Conservation (phyloP, 768 basidiomycete genomes). For the Pilatotrama ljubarskyi region DNA sequence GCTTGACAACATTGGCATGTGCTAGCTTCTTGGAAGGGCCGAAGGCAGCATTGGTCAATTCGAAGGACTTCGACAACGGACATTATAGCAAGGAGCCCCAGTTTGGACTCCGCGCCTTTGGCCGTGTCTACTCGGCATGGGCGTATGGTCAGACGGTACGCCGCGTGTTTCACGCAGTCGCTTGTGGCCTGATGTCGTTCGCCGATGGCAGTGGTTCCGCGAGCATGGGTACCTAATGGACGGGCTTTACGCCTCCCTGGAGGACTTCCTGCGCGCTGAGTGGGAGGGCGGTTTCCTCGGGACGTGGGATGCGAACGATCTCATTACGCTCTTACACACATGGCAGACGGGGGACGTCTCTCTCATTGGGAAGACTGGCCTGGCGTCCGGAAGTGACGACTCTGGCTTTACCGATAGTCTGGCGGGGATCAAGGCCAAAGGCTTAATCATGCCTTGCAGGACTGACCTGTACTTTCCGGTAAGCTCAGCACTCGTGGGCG, state of each 20-base stretch:
- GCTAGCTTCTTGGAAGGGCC: conserved; percentile 61
- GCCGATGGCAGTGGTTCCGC: conserved; percentile 54
- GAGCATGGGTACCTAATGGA: conserved; percentile 44
- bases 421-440: conserved; percentile 47
- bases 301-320: conserved; percentile 39
- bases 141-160: conserved; percentile 56
- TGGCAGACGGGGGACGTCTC: conserved; percentile 56
- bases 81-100: conserved; percentile 51
- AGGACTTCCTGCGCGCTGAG: conserved; percentile 50
- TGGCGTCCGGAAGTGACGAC: conserved; percentile 4
- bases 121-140: conserved; percentile 57
- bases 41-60: conserved; percentile 52
- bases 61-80: conserved; percentile 55
- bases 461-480: conserved; percentile 62
- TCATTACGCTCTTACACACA: conserved; percentile 48
- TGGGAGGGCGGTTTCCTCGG: conserved; percentile 49
- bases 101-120: conserved; percentile 55
- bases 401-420: conserved; percentile 45
- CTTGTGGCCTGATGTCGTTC: neutral
- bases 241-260: conserved; percentile 48
- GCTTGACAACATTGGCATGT: too few relatives aligned
- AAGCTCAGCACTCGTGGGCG: neutral
- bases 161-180: conserved; percentile 6
- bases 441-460: conserved; percentile 59
- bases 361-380: conserved; percentile 29